Evolutionary conservation across 768 basidiomycete genomes (phyloP).

Genomic region (Podaxis carcinomalis): DNA sequence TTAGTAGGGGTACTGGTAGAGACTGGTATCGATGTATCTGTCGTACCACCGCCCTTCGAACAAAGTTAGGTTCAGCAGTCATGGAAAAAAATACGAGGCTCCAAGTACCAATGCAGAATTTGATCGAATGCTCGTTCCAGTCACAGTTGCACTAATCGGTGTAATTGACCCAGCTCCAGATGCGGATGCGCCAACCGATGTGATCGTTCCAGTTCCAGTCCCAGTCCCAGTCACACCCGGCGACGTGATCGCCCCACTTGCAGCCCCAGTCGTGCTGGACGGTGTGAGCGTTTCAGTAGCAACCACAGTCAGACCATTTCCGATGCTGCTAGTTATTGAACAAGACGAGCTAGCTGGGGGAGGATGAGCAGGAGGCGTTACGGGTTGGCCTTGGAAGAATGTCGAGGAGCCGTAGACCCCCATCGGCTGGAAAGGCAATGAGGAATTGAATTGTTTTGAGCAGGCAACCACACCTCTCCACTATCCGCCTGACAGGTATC

Average conservation of each 20-base stretch:
- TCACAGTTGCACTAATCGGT: background rate
- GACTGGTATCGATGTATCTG: background rate
- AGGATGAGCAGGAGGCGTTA: constrained; percentile 53
- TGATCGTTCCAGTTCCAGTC: too few relatives aligned
- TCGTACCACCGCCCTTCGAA: background rate
- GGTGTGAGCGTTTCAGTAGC: constrained; percentile 8
- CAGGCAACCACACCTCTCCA: constrained; percentile 32
- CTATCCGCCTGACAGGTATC: constrained; percentile 51
- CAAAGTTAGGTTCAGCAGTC: background rate
- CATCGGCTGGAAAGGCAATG: constrained; percentile 41
- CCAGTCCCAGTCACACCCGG: too few relatives aligned
- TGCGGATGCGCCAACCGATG: too few relatives aligned
- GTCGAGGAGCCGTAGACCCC: constrained; percentile 67
- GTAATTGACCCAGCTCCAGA: too few relatives aligned
- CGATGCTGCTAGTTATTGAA: constrained; percentile 44
- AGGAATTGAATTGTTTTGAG: constrained; percentile 1
- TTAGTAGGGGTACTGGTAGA: background rate
- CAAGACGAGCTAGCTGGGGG: constrained; percentile 60
- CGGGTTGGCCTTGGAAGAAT: constrained; percentile 58
- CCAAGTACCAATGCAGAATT: background rate
- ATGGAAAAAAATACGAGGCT: background rate
- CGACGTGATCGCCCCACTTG: constrained; percentile 12
- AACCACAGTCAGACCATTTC: constrained; percentile 34
- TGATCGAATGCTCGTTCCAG: background rate
- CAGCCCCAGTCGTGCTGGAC: constrained; percentile 13